phyloP scores from a whole-genome alignment of 176 grass and related monocot genomes.

The Carex littledalei region DNA sequence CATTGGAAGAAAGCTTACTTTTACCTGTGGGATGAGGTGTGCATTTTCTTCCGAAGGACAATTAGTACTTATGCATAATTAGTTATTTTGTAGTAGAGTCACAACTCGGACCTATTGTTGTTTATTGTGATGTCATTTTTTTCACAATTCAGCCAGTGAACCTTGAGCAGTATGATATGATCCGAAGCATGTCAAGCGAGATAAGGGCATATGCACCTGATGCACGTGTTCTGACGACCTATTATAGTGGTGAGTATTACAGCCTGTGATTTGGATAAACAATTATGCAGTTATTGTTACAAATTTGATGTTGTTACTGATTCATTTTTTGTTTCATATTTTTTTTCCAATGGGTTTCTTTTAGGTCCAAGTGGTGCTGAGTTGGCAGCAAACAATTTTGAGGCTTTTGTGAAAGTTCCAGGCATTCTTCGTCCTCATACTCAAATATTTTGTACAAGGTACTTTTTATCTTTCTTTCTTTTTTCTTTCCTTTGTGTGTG shows the following conservation, averaged over 20 bases:
- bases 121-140: constrained; percentile 19
- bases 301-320: neutral
- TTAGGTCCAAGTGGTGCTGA: constrained; percentile 83
- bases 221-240: constrained; percentile 87
- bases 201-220: constrained; percentile 73
- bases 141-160: constrained; percentile 72
- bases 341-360: constrained; percentile 27
- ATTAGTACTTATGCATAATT: constrained; percentile 26
- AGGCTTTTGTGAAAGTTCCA: constrained; percentile 96
- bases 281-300: neutral
- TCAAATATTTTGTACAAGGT: constrained; percentile 97
- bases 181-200: constrained; percentile 80
- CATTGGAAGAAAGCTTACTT: constrained; percentile 98
- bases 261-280: constrained; percentile 12
- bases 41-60: neutral
- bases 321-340: constrained; percentile 10
- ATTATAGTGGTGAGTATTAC: constrained; percentile 72
- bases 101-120: neutral
- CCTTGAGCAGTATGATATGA: constrained; percentile 78
- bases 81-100: neutral
- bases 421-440: constrained; percentile 78
- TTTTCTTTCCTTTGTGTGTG: neutral
- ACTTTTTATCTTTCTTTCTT: neutral
- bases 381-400: constrained; percentile 58
- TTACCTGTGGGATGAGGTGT: constrained; percentile 98